Evolutionary conservation across 306 rosid genomes (phyloP).

Genomic region (Purshia tridentata): DNA sequence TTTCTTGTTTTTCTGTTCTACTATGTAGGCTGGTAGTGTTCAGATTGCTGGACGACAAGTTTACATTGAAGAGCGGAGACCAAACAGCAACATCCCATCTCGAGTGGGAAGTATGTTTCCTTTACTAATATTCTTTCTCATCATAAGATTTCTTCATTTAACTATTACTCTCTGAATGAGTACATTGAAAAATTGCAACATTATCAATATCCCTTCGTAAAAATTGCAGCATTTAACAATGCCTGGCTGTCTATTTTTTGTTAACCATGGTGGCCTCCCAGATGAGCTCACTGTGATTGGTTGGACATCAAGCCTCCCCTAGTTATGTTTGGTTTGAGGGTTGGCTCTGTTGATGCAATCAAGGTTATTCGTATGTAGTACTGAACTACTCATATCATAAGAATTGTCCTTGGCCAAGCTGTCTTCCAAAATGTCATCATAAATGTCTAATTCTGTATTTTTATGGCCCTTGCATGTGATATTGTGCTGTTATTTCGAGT

Average conservation of each 20-base stretch:
- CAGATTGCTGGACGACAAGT: conserved; percentile 81
- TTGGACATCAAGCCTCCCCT: neutral
- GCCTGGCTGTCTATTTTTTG: neutral
- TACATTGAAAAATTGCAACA: neutral
- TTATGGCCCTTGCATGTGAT: neutral
- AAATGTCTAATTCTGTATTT: neutral
- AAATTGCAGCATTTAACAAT: neutral
- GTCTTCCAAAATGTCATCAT: neutral
- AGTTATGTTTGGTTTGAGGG: neutral
- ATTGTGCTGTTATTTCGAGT: neutral
- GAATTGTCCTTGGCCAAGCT: neutral
- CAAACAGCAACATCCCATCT: conserved; percentile 74
- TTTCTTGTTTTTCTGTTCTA: neutral
- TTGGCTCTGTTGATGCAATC: neutral
- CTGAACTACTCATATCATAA: neutral
- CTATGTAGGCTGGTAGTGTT: conserved; percentile 63
- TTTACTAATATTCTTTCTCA: neutral
- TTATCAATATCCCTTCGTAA: neutral
- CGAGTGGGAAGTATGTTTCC: conserved; percentile 72
- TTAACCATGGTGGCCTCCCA: neutral
- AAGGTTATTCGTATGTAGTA: neutral
- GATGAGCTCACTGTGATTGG: conserved; percentile 3
- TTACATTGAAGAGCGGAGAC: conserved; percentile 95
- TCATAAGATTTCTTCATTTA: neutral
- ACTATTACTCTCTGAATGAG: neutral